These are phyloP conservation scores for Lunasporangiospora selenospora DNA, from an alignment of 192 early-diverging fungal genomes.

Conservation along the genomic window DNA sequence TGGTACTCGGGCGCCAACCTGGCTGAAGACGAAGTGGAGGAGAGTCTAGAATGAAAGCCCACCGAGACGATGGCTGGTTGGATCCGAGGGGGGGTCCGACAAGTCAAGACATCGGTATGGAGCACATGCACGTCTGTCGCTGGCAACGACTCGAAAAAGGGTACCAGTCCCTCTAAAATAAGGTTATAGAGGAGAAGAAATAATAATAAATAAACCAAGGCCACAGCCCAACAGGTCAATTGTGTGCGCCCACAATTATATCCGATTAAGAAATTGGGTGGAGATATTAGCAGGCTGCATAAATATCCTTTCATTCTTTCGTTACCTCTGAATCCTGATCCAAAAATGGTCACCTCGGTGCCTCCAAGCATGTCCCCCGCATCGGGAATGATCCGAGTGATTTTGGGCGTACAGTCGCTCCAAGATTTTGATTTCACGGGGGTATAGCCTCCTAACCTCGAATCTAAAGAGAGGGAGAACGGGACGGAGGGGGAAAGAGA, in stretches of 20 bases:
- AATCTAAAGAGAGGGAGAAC: constrained; percentile 8
- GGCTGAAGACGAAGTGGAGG: background rate
- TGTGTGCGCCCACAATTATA: no score
- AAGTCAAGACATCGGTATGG: constrained; percentile 39
- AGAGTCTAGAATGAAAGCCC: constrained; percentile 25
- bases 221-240: no score
- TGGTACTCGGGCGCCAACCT: constrained; percentile 1
- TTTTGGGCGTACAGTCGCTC: constrained; percentile 37
- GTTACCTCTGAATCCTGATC: constrained; percentile 41
- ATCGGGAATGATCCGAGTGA: constrained; percentile 37
- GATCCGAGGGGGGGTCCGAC: constrained; percentile 30
- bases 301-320: background rate
- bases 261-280: no score
- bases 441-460: constrained; percentile 4
- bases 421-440: constrained; percentile 38
- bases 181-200: constrained; percentile 1
- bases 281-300: no score
- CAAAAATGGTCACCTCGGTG: constrained; percentile 44
- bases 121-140: constrained; percentile 27
- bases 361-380: constrained; percentile 44
- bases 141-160: constrained; percentile 35
- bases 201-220: background rate
- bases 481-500: background rate
- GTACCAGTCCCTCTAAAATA: constrained; percentile 24
- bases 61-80: constrained; percentile 21